Evolutionary conservation across 371 early-diverging fungal species (phyloP), one percentile per base, ranked within the genome.

Genomic region (Zancudomyces culisetae): DNA sequence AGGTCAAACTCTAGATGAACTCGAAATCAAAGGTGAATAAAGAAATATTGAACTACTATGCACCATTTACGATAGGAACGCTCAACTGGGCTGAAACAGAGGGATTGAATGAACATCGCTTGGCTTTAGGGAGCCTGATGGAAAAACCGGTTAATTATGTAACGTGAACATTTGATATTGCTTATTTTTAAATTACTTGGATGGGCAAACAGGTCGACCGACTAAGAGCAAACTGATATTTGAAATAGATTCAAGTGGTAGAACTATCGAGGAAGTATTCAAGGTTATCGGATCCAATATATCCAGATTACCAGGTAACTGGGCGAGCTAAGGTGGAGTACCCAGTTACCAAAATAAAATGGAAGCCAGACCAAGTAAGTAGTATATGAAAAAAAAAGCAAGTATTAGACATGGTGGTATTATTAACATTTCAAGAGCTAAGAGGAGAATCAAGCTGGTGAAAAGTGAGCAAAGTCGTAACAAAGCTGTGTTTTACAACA

Each of bases 311-410:
- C 64, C 72, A 78, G 15, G 64, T 74, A 1, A 66, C 85, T 10
- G 91, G 85, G 21, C 85, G 84, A 57, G 70, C 73, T 1, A 79
- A 80, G 28, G 80, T 85, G n/a, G 74, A 79, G 29, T 93, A 85
- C 61, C 96, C 96, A 21, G 71, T 83, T 30, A 89, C 93, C 3
- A 90, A 90, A 62, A 72, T 91, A 18, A 60, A 78, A 56, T 95
- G 92, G 92, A 76, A 83, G 40, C 94, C 92, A 12, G 61, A 70
- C 48, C 79, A 75, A 71, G 83, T 80, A 62, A 52, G 20, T 30
- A 26, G 12, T 58, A 53, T 24, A 27, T 52, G 28, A 18, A 23
- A 39, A 30, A 53, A 71, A 22, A 35, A 22, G 22, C 39, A 27
- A 29, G 20, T 39, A 4, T 30, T 49, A 18, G 26, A 10, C 4